These are phyloP conservation scores for Bertia moriformis DNA, from an alignment of 2,329 filamentous ascomycete genomes.

Conservation along the genomic window DNA sequence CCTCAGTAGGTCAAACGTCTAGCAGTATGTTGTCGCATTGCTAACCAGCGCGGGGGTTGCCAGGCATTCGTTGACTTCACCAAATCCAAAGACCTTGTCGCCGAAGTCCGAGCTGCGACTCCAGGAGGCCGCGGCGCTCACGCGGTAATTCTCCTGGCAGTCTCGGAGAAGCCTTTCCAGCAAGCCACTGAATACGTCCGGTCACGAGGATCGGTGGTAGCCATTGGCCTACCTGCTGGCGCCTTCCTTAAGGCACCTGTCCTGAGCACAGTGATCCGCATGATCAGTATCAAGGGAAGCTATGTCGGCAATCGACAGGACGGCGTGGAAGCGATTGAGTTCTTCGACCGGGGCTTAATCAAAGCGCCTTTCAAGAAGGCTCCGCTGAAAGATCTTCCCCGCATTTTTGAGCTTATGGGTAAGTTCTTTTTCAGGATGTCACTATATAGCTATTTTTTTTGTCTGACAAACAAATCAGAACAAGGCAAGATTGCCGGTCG, in stretches of 20 bases:
- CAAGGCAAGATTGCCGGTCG: conserved; percentile 61
- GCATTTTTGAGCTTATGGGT: conserved; percentile 64
- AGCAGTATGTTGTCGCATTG: conserved; percentile 6
- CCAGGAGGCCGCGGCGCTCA: conserved; percentile 72
- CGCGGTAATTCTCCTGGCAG: conserved; percentile 74
- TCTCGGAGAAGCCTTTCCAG: conserved; percentile 84
- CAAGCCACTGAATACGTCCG: conserved; percentile 83
- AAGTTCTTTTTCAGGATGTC: conserved; percentile 10
- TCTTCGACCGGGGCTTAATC: conserved; percentile 72
- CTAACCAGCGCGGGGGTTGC: neutral
- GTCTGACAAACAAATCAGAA: conserved; percentile 21
- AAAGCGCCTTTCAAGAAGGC: conserved; percentile 75
- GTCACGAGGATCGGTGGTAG: conserved; percentile 67
- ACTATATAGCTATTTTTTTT: neutral
- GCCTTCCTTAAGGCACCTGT: conserved; percentile 73
- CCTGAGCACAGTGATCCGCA: conserved; percentile 75
- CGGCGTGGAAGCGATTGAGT: conserved; percentile 76
- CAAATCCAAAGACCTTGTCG: conserved; percentile 61
- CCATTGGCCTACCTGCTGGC: conserved; percentile 73
- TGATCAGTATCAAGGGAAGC: conserved; percentile 83
- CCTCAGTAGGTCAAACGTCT: conserved; percentile 18
- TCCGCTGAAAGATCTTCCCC: conserved; percentile 64
- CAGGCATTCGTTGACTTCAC: conserved; percentile 64
- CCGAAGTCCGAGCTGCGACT: conserved; percentile 70
- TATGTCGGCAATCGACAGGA: conserved; percentile 91